Conservation (phyloP, 306 rosid genomes). For the Senna siamea region DNA sequence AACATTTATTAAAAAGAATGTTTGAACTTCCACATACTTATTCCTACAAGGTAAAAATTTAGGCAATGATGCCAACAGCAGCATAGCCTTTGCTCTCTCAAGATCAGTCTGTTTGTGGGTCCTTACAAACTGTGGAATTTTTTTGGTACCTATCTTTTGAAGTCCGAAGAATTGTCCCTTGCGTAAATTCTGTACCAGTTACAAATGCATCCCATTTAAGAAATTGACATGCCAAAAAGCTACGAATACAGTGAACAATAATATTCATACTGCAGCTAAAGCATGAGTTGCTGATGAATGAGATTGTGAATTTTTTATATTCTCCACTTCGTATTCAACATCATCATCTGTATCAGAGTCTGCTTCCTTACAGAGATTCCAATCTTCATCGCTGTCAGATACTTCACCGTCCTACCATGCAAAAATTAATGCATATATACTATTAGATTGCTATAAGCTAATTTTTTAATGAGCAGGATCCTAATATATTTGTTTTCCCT, state of each 20-base stretch:
- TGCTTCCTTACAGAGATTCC: constrained; percentile 59
- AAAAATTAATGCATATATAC: constrained; percentile 30
- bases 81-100: constrained; percentile 90
- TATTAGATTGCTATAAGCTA: constrained; percentile 15
- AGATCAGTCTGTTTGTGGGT: constrained; percentile 86
- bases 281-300: constrained; percentile 53
- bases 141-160: constrained; percentile 83
- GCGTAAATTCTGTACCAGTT: constrained; percentile 63
- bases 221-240: constrained; percentile 37
- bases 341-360: constrained; percentile 79
- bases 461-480: constrained; percentile 19
- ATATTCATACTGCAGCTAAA: constrained; percentile 75
- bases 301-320: constrained; percentile 44
- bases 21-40: constrained; percentile 62
- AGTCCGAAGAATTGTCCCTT: constrained; percentile 84
- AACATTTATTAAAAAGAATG: background rate
- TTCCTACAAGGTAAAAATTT: constrained; percentile 89
- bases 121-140: constrained; percentile 79
- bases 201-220: constrained; percentile 34
- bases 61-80: constrained; percentile 82
- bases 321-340: constrained; percentile 67
- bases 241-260: constrained; percentile 34
- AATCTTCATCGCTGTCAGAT: constrained; percentile 71
- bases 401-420: constrained; percentile 65
- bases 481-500: constrained; percentile 17